Conservation (phyloP, 148 eudicot genomes). For the Spergularia bocconei region DNA sequence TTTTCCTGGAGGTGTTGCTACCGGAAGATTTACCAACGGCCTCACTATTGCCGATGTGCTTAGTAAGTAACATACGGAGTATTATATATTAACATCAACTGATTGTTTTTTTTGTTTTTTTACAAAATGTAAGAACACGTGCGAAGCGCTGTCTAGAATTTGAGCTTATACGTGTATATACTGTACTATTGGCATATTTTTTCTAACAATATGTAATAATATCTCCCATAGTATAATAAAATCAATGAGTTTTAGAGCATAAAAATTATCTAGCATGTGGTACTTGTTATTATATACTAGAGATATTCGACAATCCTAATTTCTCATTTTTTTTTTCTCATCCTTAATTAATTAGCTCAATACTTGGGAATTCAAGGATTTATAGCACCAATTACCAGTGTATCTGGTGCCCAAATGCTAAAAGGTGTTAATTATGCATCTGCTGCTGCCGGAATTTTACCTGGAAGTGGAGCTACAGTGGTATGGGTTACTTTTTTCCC, state of each 20-base stretch:
- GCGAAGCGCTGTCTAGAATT: too few species aligned
- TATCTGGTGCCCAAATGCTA: constrained; percentile 38
- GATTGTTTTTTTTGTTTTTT: too few species aligned
- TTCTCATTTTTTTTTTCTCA: neutral
- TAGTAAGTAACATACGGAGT: constrained; percentile 17
- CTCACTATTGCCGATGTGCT: constrained; percentile 5
- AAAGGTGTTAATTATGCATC: constrained; percentile 70
- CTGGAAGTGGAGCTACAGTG: constrained; percentile 47
- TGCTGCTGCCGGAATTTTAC: constrained; percentile 59
- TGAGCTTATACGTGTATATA: too few species aligned
- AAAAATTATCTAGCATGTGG: too few species aligned
- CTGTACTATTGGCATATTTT: too few species aligned
- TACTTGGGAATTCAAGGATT: constrained; percentile 45
- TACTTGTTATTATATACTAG: too few species aligned
- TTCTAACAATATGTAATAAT: too few species aligned
- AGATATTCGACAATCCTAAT: neutral
- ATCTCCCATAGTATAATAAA: too few species aligned
- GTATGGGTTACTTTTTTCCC: constrained; percentile 20
- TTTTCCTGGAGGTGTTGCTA: constrained; percentile 10
- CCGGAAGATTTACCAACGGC: constrained; percentile 31
- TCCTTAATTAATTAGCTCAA: constrained; percentile 28
- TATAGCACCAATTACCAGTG: constrained; percentile 39
- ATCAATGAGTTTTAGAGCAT: too few species aligned
- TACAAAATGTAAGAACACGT: too few species aligned
- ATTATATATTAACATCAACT: too few species aligned